Base-by-base conservation (phyloP, 805 yeast species). In the Komagataella ulmi region DNA sequence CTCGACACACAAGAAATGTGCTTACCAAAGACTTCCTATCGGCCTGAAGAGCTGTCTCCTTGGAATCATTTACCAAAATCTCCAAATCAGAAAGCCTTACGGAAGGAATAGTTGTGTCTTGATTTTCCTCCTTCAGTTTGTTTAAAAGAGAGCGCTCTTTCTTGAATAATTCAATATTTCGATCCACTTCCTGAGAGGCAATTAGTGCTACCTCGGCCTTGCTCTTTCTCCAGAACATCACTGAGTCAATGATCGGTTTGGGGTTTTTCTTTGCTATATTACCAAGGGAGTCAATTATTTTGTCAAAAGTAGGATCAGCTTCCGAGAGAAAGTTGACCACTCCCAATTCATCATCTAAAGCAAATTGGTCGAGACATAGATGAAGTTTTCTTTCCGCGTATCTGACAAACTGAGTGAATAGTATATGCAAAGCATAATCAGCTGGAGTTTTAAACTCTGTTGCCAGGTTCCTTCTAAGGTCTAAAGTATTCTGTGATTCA, bases 151-250 rank as follows among this genome's bases (percentile, higher is more conserved):
- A 48, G 12, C 57, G 54, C 14, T 55, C 58, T 8, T 30, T 30
- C 40, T 30, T 30, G 40, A 30, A 30, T 14, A 55, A 52, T 5
- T 55, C 47, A 47, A 65, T 53, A 49, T 65, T 70, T 52, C 64
- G 71, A 50, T 77, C 81, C 14, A 75, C 72, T 45, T 74, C 75
- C 17, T 79, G 72, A 3, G 81, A 74, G 1, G 85, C 80, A 65
- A 76, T 70, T 24, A 79, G 77, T 2, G 95, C 88, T 3, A 85
- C 83, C 59, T 91, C 98, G 12, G 95, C 82, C 65, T 93, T 93
- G 1, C 91, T 80, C 63, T 91, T 88, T 54, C 98, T 76, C 99
- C 99, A 93, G 63, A 87, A 90, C 98, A 93, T 90, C 54, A 93
- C 96, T 6, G 96, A 88, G 65, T 93, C 99, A 40, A 95, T 89